These are phyloP conservation scores for Microbotryum silenes-acaulis DNA, from an alignment of 1,284 basidiomycete genomes.

Conservation along the genomic window DNA sequence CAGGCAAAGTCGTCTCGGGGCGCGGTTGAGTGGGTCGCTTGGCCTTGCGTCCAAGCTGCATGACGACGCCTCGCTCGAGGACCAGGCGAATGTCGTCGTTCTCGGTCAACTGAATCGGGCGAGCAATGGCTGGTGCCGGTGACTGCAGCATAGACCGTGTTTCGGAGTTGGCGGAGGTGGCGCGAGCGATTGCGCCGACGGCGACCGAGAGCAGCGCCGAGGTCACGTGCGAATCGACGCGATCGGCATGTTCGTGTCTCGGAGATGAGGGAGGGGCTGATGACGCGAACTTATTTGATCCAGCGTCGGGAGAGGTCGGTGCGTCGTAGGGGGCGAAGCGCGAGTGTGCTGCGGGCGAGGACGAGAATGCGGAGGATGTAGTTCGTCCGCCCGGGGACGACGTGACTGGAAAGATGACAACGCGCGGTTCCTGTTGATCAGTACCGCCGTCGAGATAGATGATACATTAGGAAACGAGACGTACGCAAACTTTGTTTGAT, in stretches of 20 bases:
- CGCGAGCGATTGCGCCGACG: conserved; percentile 1
- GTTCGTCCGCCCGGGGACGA: too few species aligned
- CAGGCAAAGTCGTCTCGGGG: conserved; percentile 8
- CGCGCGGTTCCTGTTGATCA: too few species aligned
- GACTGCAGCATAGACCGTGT: neutral
- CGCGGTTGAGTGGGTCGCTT: conserved; percentile 13
- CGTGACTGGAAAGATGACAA: too few species aligned
- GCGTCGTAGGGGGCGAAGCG: conserved; percentile 22
- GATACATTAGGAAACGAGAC: too few species aligned
- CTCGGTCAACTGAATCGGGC: neutral
- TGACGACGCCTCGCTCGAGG: conserved; percentile 15
- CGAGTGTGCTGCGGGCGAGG: conserved; percentile 8
- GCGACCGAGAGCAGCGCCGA: conserved; percentile 10
- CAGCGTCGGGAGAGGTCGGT: conserved; percentile 18
- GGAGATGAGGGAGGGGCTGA: neutral
- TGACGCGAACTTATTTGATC: neutral
- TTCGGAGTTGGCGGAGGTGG: neutral
- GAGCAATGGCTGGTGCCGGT: neutral
- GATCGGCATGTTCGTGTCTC: neutral
- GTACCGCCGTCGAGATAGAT: too few species aligned
- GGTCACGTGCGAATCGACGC: conserved; percentile 8
- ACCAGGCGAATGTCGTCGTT: conserved; percentile 3
- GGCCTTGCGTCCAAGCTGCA: conserved; percentile 30
- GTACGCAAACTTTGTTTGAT: too few species aligned
- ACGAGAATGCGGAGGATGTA: conserved; percentile 9